Conservation (phyloP, 352 stramenopile genomes). For the Phytophthora cactorum region DNA sequence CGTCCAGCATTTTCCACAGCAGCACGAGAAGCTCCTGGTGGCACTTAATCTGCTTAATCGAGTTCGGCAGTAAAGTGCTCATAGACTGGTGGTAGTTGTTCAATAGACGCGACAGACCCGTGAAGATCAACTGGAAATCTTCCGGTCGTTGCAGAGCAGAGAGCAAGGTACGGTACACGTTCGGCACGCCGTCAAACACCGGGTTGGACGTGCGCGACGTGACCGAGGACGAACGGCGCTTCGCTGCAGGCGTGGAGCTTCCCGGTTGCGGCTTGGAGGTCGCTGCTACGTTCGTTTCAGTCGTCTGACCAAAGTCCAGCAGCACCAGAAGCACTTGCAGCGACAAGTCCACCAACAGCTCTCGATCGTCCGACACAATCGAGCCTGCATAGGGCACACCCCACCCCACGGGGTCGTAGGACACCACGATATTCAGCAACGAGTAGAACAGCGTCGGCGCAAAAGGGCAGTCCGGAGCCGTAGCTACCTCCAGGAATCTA, state of each 20-base stretch:
- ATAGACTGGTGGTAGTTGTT: conserved; percentile 96
- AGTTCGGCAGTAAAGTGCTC: conserved; percentile 94
- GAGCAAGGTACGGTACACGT: conserved; percentile 76
- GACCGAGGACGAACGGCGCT: conserved; percentile 34
- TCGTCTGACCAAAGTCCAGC: conserved; percentile 92
- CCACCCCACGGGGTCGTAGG: conserved; percentile 93
- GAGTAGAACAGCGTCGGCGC: conserved; percentile 96
- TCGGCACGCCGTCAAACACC: conserved; percentile 49
- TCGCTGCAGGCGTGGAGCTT: conserved; percentile 41
- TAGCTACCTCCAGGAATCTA: conserved; percentile 92
- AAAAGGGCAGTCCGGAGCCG: conserved; percentile 92
- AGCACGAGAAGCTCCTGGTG: conserved; percentile 98
- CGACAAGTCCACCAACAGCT: conserved; percentile 92
- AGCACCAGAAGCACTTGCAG: conserved; percentile 95
- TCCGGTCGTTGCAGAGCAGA: conserved; percentile 73
- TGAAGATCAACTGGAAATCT: conserved; percentile 94
- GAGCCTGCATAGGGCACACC: conserved; percentile 89
- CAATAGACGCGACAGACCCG: conserved; percentile 95
- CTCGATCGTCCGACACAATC: conserved; percentile 90
- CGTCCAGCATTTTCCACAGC: conserved; percentile 98
- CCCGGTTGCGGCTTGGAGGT: conserved; percentile 61
- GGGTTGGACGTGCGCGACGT: conserved; percentile 39
- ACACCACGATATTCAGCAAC: conserved; percentile 95
- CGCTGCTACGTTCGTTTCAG: conserved; percentile 45
- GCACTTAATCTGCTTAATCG: conserved; percentile 94